Evolutionary conservation across 176 grass and related monocot species (phyloP), one percentile per base, ranked within the genome.

Genomic region (Aegilops umbellulata): DNA sequence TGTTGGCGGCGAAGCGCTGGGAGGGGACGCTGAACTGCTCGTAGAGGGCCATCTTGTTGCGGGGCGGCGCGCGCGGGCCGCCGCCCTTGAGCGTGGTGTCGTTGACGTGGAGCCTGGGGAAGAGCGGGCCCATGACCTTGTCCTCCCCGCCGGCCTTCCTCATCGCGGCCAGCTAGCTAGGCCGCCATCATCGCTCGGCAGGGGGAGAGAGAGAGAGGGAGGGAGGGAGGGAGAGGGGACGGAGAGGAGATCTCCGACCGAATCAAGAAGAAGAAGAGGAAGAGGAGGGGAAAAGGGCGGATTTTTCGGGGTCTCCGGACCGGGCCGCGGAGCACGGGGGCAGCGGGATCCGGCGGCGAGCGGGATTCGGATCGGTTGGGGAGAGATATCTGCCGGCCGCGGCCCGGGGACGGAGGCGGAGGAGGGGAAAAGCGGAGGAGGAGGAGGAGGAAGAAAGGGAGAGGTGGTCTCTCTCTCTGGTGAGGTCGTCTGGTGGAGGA

Each of bases 11-110:
- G 77, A 90, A 86, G 25, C 90, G 89, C 44, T 91, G 82, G 26
- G 97, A 93, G 14, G 97, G 90, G 19, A 94, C 87, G 64, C 88
- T 99, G 74, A 99, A 86, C 86, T 94, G 97, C 77, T 99, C 97
- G 65, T 99, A 99, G 47, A 99, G 92, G 8, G 97, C 94, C 97
- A 99, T 99, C 90, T 99, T 99, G 87, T 99, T 99, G 81, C 97
- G 80, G 25, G 97, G 97, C 41, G 97, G 97, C 15, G 94, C 88
- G 22, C 97, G 88, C 4, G 94, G 94, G 7, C 97, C 97, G 11
- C 97, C 97, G 35, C 97, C 92, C 84, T 90, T 93, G 71, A 85
- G 72, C 25, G 72, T 67, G 17, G 97, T 69, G 81, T 99, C 97
- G 76, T 91, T 99, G 81, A 99, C 92, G 80, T 99, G 97, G 66